phyloP scores from a whole-genome alignment of 192 early-diverging fungal species.

The Coemansia javaensis region DNA sequence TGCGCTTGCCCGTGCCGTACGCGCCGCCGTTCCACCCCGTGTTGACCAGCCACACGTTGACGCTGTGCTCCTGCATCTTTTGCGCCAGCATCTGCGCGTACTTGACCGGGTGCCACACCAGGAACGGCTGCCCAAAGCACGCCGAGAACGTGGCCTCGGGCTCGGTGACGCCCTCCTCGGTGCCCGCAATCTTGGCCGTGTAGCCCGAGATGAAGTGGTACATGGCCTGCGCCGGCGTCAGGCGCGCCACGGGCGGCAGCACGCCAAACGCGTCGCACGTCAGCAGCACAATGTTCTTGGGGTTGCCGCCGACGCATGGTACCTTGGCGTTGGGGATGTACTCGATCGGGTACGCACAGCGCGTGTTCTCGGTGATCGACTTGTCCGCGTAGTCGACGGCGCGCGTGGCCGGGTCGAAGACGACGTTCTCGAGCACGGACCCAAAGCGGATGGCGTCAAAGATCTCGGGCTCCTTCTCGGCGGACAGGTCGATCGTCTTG shows the following conservation, averaged over 20 bases:
- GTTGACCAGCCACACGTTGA: conserved; percentile 92
- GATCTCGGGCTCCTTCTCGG: conserved; percentile 98
- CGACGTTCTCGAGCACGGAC: conserved; percentile 90
- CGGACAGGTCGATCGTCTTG: conserved; percentile 92
- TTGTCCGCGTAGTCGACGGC: conserved; percentile 77
- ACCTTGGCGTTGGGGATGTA: conserved; percentile 91
- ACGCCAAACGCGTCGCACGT: conserved; percentile 98
- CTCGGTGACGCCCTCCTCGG: conserved; percentile 90
- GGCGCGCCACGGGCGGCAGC: conserved; percentile 84
- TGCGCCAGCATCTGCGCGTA: conserved; percentile 96
- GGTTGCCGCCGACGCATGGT: conserved; percentile 86
- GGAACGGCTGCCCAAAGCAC: conserved; percentile 95
- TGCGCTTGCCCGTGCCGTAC: conserved; percentile 86
- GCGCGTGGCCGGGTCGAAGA: conserved; percentile 69
- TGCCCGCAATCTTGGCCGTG: conserved; percentile 97
- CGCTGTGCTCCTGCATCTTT: conserved; percentile 86
- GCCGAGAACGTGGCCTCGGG: conserved; percentile 90
- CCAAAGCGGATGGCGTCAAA: conserved; percentile 94
- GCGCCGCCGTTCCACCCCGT: conserved; percentile 95
- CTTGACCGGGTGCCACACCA: conserved; percentile 92
- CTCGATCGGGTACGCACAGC: conserved; percentile 94
- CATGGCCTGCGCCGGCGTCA: conserved; percentile 84
- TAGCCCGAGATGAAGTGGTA: conserved; percentile 98
- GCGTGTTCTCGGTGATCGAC: conserved; percentile 90
- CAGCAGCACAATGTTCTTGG: conserved; percentile 91